Percentiles rank a stretch among this genome's conserved stretches.
Conservation (phyloP, 768 basidiomycete species). For the Daedalea quercina region DNA sequence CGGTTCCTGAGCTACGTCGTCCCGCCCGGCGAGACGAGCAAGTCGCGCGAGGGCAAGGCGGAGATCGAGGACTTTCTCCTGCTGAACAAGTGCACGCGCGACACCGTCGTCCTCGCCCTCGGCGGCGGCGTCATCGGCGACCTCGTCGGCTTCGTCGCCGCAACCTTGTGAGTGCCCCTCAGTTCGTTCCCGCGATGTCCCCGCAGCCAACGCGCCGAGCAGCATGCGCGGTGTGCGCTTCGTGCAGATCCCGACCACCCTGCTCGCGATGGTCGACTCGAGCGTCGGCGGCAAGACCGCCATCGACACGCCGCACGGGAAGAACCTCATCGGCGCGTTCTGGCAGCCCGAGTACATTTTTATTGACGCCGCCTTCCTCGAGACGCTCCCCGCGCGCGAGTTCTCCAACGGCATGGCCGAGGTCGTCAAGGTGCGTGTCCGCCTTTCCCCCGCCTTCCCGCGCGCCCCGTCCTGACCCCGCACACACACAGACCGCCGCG, state of each 20-base stretch:
- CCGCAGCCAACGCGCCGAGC: constrained; percentile 4
- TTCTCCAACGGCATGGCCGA: constrained; percentile 99
- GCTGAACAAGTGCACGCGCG: constrained; percentile 81
- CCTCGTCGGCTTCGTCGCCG: constrained; percentile 92
- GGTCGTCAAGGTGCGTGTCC: constrained; percentile 76
- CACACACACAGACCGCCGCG: constrained; percentile 76
- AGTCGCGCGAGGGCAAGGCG: constrained; percentile 88
- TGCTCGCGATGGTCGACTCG: constrained; percentile 98
- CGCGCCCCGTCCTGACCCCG: neutral
- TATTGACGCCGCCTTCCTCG: constrained; percentile 94
- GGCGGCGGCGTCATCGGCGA: constrained; percentile 98
- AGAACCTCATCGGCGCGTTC: constrained; percentile 97
- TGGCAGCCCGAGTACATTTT: constrained; percentile 98
- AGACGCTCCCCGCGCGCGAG: constrained; percentile 85
- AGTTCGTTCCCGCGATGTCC: constrained; percentile 1
- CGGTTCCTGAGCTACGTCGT: constrained; percentile 77
- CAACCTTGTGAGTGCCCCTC: constrained; percentile 74
- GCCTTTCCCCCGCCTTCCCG: neutral
- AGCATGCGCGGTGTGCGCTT: constrained; percentile 98
- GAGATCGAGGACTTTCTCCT: constrained; percentile 91
- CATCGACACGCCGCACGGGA: constrained; percentile 97
- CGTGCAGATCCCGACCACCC: constrained; percentile 93
- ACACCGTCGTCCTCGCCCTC: constrained; percentile 87
- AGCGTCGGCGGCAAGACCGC: constrained; percentile 98
- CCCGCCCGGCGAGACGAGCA: constrained; percentile 88